Conservation (phyloP, 495 filamentous ascomycete species). For the Daldinia childiae region DNA sequence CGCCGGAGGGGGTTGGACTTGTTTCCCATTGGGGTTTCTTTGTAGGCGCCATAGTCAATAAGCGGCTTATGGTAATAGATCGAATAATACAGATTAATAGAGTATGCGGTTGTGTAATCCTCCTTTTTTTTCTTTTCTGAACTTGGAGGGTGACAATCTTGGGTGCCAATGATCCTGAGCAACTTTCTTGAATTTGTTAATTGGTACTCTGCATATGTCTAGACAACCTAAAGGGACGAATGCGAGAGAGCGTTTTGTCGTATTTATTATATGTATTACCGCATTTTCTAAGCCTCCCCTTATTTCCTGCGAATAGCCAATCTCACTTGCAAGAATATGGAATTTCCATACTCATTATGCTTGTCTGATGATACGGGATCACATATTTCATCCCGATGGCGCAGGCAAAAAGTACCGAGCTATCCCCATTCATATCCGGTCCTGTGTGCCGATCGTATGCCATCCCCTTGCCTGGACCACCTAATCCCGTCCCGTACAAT, state of each 20-base stretch:
- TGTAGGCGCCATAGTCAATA: constrained; percentile 13
- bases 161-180: constrained; percentile 6
- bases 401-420: constrained; percentile 23
- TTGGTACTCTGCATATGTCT: constrained; percentile 6
- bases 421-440: constrained; percentile 21
- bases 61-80: constrained; percentile 2
- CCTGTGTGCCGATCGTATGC: constrained; percentile 12
- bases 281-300: constrained; percentile 17
- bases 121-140: constrained; percentile 2
- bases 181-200: constrained; percentile 12
- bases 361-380: constrained; percentile 30
- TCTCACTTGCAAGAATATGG: constrained; percentile 23
- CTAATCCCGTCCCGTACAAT: not conserved
- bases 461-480: not conserved
- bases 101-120: constrained; percentile 9
- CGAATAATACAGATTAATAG: not conserved
- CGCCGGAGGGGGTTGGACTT: constrained; percentile 13
- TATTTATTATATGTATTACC: constrained; percentile 38
- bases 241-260: constrained; percentile 29
- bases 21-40: constrained; percentile 18
- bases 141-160: constrained; percentile 27
- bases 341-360: constrained; percentile 2
- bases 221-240: not conserved
- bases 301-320: constrained; percentile 10
- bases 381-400: constrained; percentile 14